A percentile compares a stretch with the other conserved stretches of the same genome.
Evolutionary conservation across 108 stramenopile genomes (phyloP).

Genomic region (Skeletonema menzelii): DNA sequence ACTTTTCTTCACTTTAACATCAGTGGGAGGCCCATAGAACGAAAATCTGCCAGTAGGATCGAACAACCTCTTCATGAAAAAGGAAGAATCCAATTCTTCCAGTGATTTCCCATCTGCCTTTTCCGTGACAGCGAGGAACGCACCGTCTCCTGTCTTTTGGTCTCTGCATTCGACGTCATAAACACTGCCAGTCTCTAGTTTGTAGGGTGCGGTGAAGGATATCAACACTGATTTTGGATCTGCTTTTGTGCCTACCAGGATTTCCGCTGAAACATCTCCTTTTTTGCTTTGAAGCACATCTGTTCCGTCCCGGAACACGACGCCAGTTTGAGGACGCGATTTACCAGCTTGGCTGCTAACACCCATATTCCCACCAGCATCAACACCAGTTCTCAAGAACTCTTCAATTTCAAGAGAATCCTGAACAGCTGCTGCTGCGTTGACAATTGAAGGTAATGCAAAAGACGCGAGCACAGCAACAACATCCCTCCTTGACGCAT

Average conservation of each 20-base stretch:
- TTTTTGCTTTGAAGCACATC: conserved; percentile 60
- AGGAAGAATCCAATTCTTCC: conserved; percentile 58
- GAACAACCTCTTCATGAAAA: conserved; percentile 67
- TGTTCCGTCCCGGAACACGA: conserved; percentile 75
- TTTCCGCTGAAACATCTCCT: conserved; percentile 75
- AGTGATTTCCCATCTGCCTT: conserved; percentile 50
- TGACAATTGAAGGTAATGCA: conserved; percentile 10
- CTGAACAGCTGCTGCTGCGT: conserved; percentile 57
- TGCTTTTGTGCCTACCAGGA: conserved; percentile 56
- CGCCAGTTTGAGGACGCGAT: conserved; percentile 71
- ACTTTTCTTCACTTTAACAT: conserved; percentile 71
- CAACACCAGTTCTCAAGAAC: conserved; percentile 69
- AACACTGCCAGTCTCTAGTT: conserved; percentile 61
- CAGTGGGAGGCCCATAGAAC: conserved; percentile 83
- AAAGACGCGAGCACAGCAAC: background rate
- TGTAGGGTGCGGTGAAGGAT: conserved; percentile 65
- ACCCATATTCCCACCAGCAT: conserved; percentile 69
- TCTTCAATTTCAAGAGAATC: conserved; percentile 58
- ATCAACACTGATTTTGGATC: conserved; percentile 56
- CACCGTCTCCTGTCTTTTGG: conserved; percentile 75
- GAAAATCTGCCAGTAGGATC: conserved; percentile 78
- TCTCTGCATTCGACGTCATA: conserved; percentile 88
- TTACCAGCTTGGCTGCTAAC: conserved; percentile 83
- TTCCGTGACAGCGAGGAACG: conserved; percentile 73
- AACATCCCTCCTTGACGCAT: background rate